Conservation (phyloP, 2,329 filamentous ascomycete genomes). For the Trichoderma citrinoviride region DNA sequence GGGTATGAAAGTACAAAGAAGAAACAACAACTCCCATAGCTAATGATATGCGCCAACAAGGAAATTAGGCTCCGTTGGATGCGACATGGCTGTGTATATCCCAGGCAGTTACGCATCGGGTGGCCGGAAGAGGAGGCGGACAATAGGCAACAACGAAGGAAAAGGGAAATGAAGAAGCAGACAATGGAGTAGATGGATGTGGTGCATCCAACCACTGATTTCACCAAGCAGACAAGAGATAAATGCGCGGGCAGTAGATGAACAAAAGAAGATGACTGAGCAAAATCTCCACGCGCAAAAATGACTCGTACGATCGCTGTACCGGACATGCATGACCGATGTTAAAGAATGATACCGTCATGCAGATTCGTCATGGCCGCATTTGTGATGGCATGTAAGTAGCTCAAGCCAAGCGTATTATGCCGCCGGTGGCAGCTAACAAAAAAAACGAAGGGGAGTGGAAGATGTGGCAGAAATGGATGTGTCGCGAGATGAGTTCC, state of each 20-base stretch:
- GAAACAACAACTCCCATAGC: conserved; percentile 28
- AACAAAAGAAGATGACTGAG: conserved; percentile 20
- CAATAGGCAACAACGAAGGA: conserved; percentile 33
- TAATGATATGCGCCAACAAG: conserved; percentile 28
- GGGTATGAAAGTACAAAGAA: conserved; percentile 27
- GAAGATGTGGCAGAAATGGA: conserved; percentile 18
- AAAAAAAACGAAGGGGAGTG: conserved; percentile 20
- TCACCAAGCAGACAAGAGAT: conserved; percentile 21
- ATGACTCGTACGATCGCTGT: conserved; percentile 52
- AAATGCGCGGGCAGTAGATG: conserved; percentile 18
- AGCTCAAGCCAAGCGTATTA: conserved; percentile 21
- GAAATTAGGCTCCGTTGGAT: conserved; percentile 31
- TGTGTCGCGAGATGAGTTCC: conserved; percentile 10
- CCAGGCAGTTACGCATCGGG: conserved; percentile 11
- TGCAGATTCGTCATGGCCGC: conserved; percentile 53
- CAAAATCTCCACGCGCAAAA: conserved; percentile 29
- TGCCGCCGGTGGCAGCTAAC: conserved; percentile 19
- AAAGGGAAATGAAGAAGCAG: conserved; percentile 26
- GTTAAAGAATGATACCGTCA: conserved; percentile 53
- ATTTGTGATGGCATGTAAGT: conserved; percentile 11
- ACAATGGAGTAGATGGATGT: conserved; percentile 6
- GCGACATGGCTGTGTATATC: conserved; percentile 28
- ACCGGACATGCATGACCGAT: conserved; percentile 60
- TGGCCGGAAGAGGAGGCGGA: conserved; percentile 28
- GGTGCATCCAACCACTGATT: conserved; percentile 31